A percentile compares a stretch with the other conserved stretches of the same genome.
phyloP scores from a whole-genome alignment of 2,329 filamentous ascomycete genomes.

The Colletotrichum costaricense region DNA sequence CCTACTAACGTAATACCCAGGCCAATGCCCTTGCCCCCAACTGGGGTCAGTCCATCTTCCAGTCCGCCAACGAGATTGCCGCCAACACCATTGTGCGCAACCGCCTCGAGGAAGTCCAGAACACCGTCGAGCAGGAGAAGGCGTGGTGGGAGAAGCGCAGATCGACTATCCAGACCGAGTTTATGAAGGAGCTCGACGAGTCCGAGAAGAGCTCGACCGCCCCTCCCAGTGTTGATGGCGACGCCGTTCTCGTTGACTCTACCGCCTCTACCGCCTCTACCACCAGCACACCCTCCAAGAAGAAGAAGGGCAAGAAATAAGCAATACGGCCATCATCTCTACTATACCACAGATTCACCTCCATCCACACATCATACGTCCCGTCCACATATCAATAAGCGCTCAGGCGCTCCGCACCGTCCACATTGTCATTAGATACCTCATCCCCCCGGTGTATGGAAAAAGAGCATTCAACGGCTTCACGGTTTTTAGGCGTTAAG shows the following conservation, averaged over 20 bases:
- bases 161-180: constrained; percentile 77
- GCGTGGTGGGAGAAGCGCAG: constrained; percentile 93
- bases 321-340: constrained; percentile 4
- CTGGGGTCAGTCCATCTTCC: constrained; percentile 97
- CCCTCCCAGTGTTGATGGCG: constrained; percentile 75
- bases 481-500: constrained; percentile 29
- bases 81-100: constrained; percentile 83
- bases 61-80: constrained; percentile 95
- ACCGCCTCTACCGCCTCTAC: constrained; percentile 52
- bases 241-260: constrained; percentile 81
- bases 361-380: not conserved
- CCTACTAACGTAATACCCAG: constrained; percentile 55
- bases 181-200: constrained; percentile 86
- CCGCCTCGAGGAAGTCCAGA: constrained; percentile 79
- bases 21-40: constrained; percentile 89
- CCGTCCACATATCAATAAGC: not conserved
- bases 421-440: constrained; percentile 27
- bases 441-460: constrained; percentile 15
- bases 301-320: constrained; percentile 76
- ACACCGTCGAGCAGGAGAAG: constrained; percentile 78
- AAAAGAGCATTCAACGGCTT: constrained; percentile 19
- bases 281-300: constrained; percentile 58
- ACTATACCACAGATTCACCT: not conserved
- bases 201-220: constrained; percentile 60
- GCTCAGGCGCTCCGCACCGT: not conserved